Percentiles rank a stretch among this genome's conserved stretches.
Evolutionary conservation across 495 filamentous ascomycete genomes (phyloP).

Genomic region (Terfezia claveryi): DNA sequence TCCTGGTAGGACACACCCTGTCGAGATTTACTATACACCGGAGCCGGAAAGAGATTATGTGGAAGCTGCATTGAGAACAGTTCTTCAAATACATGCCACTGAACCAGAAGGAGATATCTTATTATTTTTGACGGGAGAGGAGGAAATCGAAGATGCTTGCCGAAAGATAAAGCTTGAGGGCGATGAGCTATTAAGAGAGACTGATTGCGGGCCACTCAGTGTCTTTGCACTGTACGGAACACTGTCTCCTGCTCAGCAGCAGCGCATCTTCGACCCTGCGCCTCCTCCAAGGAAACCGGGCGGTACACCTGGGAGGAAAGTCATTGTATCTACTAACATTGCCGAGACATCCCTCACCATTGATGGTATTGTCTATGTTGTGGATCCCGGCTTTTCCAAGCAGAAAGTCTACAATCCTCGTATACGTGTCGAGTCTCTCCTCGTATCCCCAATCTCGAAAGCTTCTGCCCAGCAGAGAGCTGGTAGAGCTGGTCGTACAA

Average conservation of each 20-base stretch:
- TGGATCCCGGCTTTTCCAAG: conserved; percentile 97
- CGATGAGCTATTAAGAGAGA: conserved; percentile 76
- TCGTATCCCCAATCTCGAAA: conserved; percentile 92
- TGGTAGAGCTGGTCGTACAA: conserved; percentile 94
- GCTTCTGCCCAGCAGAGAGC: conserved; percentile 96
- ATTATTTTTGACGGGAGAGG: conserved; percentile 91
- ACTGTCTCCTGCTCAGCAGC: conserved; percentile 76
- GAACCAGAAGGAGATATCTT: conserved; percentile 90
- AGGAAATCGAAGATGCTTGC: conserved; percentile 94
- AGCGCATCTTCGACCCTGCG: conserved; percentile 80
- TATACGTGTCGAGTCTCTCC: conserved; percentile 81
- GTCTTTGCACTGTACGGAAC: conserved; percentile 91
- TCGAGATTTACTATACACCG: conserved; percentile 96
- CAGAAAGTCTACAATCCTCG: conserved; percentile 98
- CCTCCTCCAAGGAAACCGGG: conserved; percentile 48
- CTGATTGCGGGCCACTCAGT: conserved; percentile 68
- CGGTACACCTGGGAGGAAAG: conserved; percentile 77
- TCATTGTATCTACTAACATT: conserved; percentile 91
- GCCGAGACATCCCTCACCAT: conserved; percentile 95
- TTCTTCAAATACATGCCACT: conserved; percentile 83
- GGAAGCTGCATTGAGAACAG: conserved; percentile 80
- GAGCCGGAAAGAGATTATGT: conserved; percentile 94
- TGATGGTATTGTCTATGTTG: conserved; percentile 96
- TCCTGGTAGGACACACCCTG: conserved; percentile 84
- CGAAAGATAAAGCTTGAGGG: conserved; percentile 76